A percentile compares a stretch with the other conserved stretches of the same genome.
Conservation (phyloP, 2,329 filamentous ascomycete genomes). For the Metarhizium guizhouense region DNA sequence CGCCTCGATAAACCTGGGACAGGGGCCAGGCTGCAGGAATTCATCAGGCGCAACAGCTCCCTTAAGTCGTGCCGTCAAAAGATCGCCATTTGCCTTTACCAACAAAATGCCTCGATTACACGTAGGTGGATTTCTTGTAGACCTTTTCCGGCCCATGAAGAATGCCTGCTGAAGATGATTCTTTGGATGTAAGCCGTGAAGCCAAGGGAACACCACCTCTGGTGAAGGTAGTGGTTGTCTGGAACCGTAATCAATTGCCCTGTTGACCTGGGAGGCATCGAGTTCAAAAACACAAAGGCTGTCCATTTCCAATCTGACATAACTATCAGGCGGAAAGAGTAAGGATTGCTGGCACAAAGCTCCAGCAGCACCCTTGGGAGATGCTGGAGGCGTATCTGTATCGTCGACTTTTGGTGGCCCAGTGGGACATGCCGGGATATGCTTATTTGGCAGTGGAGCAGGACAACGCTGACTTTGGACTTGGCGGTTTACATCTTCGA, state of each 20-base stretch:
- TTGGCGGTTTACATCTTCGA: constrained; percentile 20
- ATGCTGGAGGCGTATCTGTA: constrained; percentile 55
- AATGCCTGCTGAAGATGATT: constrained; percentile 87
- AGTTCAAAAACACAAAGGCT: constrained; percentile 63
- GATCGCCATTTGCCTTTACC: constrained; percentile 80
- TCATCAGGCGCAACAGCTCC: constrained; percentile 79
- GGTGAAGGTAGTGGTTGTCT: constrained; percentile 77
- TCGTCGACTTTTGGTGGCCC: constrained; percentile 52
- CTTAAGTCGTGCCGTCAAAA: constrained; percentile 68
- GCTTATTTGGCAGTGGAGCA: constrained; percentile 69
- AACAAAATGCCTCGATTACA: constrained; percentile 76
- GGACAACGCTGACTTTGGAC: constrained; percentile 16
- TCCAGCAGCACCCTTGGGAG: constrained; percentile 48
- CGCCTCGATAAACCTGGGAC: constrained; percentile 63
- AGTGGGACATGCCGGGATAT: constrained; percentile 80
- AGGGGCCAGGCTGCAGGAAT: constrained; percentile 48
- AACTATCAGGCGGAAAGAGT: constrained; percentile 63
- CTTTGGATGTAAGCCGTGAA: constrained; percentile 82
- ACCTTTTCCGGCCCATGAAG: constrained; percentile 69
- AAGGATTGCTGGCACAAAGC: constrained; percentile 53
- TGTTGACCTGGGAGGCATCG: constrained; percentile 55
- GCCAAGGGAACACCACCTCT: constrained; percentile 87
- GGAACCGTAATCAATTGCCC: constrained; percentile 67
- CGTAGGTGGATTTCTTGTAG: constrained; percentile 56
- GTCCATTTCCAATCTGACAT: constrained; percentile 41